Evolutionary conservation across 2,329 filamentous ascomycete genomes (phyloP).

Genomic region (Diaporthe sp.): DNA sequence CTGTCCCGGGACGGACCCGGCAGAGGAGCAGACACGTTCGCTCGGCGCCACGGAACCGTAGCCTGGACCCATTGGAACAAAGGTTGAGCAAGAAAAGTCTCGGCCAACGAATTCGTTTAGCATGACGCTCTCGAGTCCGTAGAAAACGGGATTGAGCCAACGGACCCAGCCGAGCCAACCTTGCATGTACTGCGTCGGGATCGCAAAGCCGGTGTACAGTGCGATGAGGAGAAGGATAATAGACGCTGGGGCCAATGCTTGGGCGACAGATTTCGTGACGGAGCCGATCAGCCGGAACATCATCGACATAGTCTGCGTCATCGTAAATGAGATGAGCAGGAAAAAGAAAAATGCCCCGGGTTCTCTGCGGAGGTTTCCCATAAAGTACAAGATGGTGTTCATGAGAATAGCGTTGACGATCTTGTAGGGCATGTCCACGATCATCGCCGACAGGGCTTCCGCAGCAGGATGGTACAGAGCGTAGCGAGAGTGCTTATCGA

Average conservation of each 20-base stretch:
- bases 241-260: slow-evolving; percentile 72
- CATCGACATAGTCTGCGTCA: slow-evolving; percentile 85
- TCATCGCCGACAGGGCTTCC: slow-evolving; percentile 87
- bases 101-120: slow-evolving; percentile 83
- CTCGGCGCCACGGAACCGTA: slow-evolving; percentile 50
- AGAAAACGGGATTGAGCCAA: slow-evolving; percentile 83
- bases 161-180: slow-evolving; percentile 87
- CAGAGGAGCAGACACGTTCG: slow-evolving; percentile 64
- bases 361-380: slow-evolving; percentile 82
- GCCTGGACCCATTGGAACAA: slow-evolving; percentile 55
- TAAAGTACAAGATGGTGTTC: slow-evolving; percentile 87
- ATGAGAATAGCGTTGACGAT: slow-evolving; percentile 80
- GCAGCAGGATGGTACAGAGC: slow-evolving; percentile 91
- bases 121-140: slow-evolving; percentile 84
- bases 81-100: slow-evolving; percentile 65
- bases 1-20: slow-evolving; percentile 68
- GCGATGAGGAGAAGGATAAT: slow-evolving; percentile 75
- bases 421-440: slow-evolving; percentile 89
- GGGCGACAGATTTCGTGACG: slow-evolving; percentile 76
- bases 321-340: slow-evolving; percentile 79
- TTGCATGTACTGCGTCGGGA: slow-evolving; percentile 77
- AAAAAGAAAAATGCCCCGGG: slow-evolving; percentile 88
- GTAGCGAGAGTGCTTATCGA: slow-evolving; percentile 90
- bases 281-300: slow-evolving; percentile 85
- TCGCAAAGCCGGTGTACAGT: slow-evolving; percentile 79